phyloP scores from a whole-genome alignment of 345 rosid genomes.

The Nasturtium officinale region DNA sequence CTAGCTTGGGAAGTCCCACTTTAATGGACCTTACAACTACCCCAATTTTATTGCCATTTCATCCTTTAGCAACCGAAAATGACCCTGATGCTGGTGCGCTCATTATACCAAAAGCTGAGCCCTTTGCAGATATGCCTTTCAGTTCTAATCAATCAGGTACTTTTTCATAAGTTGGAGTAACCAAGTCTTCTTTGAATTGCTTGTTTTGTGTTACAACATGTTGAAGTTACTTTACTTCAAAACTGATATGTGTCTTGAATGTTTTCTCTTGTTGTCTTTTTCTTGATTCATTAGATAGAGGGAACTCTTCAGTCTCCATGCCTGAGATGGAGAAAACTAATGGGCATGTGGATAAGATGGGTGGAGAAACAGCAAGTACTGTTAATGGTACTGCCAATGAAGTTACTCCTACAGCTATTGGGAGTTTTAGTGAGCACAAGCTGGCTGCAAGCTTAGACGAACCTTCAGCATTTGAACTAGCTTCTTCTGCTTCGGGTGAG shows the following conservation, averaged over 20 bases:
- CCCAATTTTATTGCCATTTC: conserved; percentile 23
- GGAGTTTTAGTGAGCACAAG: conserved; percentile 22
- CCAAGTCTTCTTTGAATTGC: conserved; percentile 13
- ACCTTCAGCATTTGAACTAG: conserved; percentile 58
- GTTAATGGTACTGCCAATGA: conserved; percentile 8
- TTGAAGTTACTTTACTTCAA: neutral
- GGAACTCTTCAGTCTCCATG: conserved; percentile 38
- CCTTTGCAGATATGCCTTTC: conserved; percentile 25
- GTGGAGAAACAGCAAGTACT: conserved; percentile 23
- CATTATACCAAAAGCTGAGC: conserved; percentile 28
- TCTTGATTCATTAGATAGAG: conserved; percentile 44
- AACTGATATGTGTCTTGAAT: conserved; percentile 20
- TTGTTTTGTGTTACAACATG: conserved; percentile 15
- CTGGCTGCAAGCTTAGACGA: conserved; percentile 28
- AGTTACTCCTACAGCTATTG: conserved; percentile 4
- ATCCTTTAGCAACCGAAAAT: conserved; percentile 10
- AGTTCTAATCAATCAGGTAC: conserved; percentile 31
- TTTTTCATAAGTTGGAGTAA: neutral
- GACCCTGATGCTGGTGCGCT: conserved; percentile 11
- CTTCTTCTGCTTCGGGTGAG: conserved; percentile 77
- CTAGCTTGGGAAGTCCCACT: conserved; percentile 36
- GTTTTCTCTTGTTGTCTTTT: conserved; percentile 20
- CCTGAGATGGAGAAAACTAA: conserved; percentile 36
- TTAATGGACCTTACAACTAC: conserved; percentile 42
- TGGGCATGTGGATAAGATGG: conserved; percentile 35